Percentiles rank a stretch among this genome's conserved stretches.
These are phyloP conservation scores for Scheffersomyces quercinus DNA, from an alignment of 1,139 yeast genomes.

Conservation along the genomic window DNA sequence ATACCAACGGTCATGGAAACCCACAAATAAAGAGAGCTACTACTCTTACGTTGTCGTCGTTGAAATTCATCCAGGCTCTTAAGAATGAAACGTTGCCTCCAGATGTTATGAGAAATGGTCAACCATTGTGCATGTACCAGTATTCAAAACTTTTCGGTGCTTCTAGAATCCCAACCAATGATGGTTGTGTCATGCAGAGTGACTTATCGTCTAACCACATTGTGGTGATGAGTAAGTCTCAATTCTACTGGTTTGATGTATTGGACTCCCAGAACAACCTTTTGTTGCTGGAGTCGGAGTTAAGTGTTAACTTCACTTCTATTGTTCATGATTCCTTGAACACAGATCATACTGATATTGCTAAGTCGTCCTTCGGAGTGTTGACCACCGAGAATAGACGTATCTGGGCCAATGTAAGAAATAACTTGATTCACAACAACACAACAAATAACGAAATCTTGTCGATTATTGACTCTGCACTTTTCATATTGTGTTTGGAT, in stretches of 20 bases:
- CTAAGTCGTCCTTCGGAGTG: constrained; percentile 84
- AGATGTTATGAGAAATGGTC: constrained; percentile 64
- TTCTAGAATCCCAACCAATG: constrained; percentile 74
- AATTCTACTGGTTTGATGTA: constrained; percentile 93
- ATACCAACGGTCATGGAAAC: constrained; percentile 45
- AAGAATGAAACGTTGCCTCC: constrained; percentile 75
- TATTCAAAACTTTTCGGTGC: constrained; percentile 84
- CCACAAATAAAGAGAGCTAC: constrained; percentile 82
- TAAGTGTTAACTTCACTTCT: constrained; percentile 71
- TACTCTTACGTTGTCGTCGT: constrained; percentile 71
- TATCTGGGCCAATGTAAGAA: constrained; percentile 78
- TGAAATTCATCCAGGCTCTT: constrained; percentile 77
- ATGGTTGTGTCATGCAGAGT: constrained; percentile 84
- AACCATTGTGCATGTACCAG: constrained; percentile 84
- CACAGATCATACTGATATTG: constrained; percentile 64
- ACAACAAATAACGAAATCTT: constrained; percentile 67
- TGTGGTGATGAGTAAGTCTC: constrained; percentile 82
- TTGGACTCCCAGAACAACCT: constrained; percentile 70
- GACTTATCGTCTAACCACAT: constrained; percentile 76
- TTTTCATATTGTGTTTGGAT: constrained; percentile 80
- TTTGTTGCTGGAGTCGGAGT: constrained; percentile 69
- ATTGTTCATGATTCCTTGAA: constrained; percentile 70
- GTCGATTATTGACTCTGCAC: constrained; percentile 73
- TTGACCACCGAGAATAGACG: constrained; percentile 86
- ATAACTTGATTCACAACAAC: constrained; percentile 42